A percentile compares a stretch with the other conserved stretches of the same genome.
Conservation (phyloP, 106 monocot genomes). For the Dendrobium chrysotoxum region DNA sequence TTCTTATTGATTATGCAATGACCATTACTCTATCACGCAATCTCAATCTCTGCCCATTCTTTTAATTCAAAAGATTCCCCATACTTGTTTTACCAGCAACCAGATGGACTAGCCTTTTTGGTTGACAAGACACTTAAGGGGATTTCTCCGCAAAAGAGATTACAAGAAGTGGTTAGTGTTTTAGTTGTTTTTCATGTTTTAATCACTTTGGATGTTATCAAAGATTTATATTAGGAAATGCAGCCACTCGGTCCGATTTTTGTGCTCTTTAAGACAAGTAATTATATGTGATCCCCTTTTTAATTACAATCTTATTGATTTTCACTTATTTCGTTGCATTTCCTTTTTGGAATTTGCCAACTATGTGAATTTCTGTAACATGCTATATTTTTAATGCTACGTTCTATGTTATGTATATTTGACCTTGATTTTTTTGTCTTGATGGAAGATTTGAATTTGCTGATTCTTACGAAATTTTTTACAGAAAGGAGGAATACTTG, state of each 20-base stretch:
- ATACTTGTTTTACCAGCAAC: slow-evolving; percentile 5
- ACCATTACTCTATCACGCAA: background rate
- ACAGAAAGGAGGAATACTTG: too few relatives aligned
- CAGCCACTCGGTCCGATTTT: background rate
- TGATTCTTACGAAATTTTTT: too few relatives aligned
- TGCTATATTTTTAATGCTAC: background rate
- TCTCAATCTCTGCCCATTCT: background rate
- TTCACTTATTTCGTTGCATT: background rate
- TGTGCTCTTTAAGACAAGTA: background rate
- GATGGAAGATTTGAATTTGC: too few relatives aligned
- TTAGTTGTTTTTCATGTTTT: background rate
- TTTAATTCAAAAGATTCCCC: background rate
- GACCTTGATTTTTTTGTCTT: too few relatives aligned
- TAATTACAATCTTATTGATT: background rate
- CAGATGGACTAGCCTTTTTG: slow-evolving; percentile 6
- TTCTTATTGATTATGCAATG: background rate
- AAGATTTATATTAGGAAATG: background rate
- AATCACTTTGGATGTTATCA: background rate
- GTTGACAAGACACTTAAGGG: background rate
- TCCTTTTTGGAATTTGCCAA: background rate
- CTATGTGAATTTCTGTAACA: background rate
- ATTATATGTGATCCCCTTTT: background rate
- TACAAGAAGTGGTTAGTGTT: slow-evolving; percentile 5
- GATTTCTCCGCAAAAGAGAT: background rate
- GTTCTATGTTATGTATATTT: too few relatives aligned